These are phyloP conservation scores for Phylloporus sp. DNA, from an alignment of 768 basidiomycete species.

Conservation along the genomic window DNA sequence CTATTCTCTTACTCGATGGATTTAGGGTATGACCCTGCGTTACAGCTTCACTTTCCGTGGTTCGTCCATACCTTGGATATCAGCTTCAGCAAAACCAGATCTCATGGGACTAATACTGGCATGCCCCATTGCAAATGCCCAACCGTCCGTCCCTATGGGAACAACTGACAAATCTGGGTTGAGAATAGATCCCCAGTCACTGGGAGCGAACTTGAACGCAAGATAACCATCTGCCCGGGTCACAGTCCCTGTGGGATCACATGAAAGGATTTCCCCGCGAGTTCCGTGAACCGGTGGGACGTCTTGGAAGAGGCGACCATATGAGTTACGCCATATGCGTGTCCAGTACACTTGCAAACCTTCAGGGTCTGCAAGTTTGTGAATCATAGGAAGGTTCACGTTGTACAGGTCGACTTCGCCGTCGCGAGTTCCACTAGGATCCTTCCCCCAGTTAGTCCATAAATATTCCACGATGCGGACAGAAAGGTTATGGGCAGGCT, in stretches of 20 bases:
- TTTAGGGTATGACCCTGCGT: constrained; percentile 35
- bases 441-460: constrained; percentile 83
- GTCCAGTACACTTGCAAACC: constrained; percentile 78
- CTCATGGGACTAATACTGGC: constrained; percentile 77
- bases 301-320: constrained; percentile 73
- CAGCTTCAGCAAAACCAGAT: constrained; percentile 64
- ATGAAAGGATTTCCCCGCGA: constrained; percentile 29
- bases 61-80: not conserved
- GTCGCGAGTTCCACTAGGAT: constrained; percentile 51
- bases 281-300: constrained; percentile 23
- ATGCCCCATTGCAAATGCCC: constrained; percentile 68
- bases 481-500: constrained; percentile 72
- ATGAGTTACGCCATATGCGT: constrained; percentile 79
- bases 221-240: constrained; percentile 36
- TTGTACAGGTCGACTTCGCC: constrained; percentile 80
- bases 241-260: constrained; percentile 32
- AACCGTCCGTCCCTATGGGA: constrained; percentile 79
- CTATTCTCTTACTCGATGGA: not conserved
- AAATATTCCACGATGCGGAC: constrained; percentile 66
- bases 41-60: constrained; percentile 29
- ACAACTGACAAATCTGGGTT: constrained; percentile 52
- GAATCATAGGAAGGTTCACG: constrained; percentile 83
- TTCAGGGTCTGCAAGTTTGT: constrained; percentile 53
- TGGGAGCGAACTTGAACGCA: constrained; percentile 74
- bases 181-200: constrained; percentile 65